phyloP scores from a whole-genome alignment of 176 grass and related monocot species.

The Pharus latifolius region DNA sequence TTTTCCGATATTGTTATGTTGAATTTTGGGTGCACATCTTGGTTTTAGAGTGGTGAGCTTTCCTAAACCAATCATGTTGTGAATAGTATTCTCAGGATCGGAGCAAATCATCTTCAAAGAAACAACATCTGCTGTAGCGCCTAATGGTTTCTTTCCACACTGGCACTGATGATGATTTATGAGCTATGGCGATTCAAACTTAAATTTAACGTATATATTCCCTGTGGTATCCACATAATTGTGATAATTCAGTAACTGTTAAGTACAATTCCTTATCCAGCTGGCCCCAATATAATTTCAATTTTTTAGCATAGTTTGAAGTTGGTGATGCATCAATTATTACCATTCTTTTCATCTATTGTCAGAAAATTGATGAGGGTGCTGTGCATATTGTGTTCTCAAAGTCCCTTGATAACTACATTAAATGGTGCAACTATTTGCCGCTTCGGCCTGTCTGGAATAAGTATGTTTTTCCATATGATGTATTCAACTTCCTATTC shows the following conservation, averaged over 20 bases:
- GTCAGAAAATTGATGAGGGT: conserved; percentile 81
- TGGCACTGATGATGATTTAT: not conserved
- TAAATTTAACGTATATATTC: not conserved
- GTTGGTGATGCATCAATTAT: conserved; percentile 2
- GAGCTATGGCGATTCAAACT: too few species aligned
- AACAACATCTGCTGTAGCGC: not conserved
- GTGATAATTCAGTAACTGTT: not conserved
- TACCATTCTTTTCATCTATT: conserved; percentile 20
- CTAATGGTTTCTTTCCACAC: not conserved
- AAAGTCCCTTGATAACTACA: conserved; percentile 91
- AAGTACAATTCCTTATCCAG: not conserved
- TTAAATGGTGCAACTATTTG: conserved; percentile 89
- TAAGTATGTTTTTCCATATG: conserved; percentile 41
- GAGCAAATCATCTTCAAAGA: too few species aligned
- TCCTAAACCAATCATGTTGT: not conserved
- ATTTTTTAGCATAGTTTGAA: not conserved
- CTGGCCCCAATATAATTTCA: not conserved
- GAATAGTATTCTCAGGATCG: not conserved
- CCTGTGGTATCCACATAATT: not conserved
- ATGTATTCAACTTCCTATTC: not conserved
- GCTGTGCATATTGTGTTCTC: conserved; percentile 64
- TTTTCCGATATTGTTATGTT: not conserved
- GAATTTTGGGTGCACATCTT: not conserved
- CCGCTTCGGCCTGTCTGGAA: conserved; percentile 59
- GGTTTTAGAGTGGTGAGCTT: not conserved